Base-by-base conservation (phyloP, 371 early-diverging fungal species). In the Apophysomyces variabilis region DNA sequence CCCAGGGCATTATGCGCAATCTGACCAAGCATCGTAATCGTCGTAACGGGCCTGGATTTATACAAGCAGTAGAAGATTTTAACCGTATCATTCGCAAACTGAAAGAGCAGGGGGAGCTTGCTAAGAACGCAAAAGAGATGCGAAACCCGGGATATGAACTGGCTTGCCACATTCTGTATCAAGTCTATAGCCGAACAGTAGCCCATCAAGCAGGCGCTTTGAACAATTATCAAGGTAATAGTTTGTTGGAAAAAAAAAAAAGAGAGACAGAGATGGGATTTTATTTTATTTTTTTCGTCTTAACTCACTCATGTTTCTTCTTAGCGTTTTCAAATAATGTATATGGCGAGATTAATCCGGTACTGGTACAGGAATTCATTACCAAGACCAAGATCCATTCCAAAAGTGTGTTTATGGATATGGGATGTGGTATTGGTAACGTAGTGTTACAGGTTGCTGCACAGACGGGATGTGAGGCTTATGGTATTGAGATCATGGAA, bases 361-460 rank as follows among this genome's bases (percentile, higher is more conserved):
- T 84, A n/a, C 77, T 98, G 63, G 91, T 97, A 61, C 85, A 85
- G 60, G 93, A 96, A 50, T 85, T 98, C 43, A 93, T 97, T 61
- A 72, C 85, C 43, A 81, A 87, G 63, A 87, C 93, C n/a, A 78
- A 78, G 14, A 74, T 96, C 16, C 76, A 77, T 45, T 77, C 88
- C 6, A 78, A 80, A 13, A 88, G 90, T 58, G 86, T 89, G 9
- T 98, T 97, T 84, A 80, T 97, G 66, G 99, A 98, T 75, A 78
- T 98, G 67, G 97, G 98, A 0, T 92, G 93, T 67, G 95, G 99
- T 12, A 95, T 96, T 74, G 99, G 97, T 14, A 97, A 97, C 74
- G 97, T 97, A 6, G 96, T 97, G 14, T 78, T 97, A 38, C 99
- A 98, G 74, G 93, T 96, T 5, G 96, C 95, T 5, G 93, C 95